A percentile compares a stretch with the other conserved stretches of the same genome.
phyloP scores from a whole-genome alignment of 2,329 filamentous ascomycete species.

The Dothideomycetes sp. region DNA sequence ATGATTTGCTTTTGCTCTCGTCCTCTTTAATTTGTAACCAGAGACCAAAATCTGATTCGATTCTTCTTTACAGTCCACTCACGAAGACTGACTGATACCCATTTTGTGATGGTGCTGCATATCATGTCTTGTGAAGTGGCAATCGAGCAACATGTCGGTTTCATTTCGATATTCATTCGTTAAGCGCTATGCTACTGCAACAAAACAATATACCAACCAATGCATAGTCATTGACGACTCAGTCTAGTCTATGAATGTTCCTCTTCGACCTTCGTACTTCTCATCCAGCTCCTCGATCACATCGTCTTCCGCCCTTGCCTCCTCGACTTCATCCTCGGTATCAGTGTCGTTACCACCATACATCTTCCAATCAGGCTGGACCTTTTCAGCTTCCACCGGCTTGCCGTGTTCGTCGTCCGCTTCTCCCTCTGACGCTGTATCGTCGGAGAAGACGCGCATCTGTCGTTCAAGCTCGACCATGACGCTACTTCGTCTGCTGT shows the following conservation, averaged over 20 bases:
- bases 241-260: not conserved
- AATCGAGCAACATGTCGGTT: no score
- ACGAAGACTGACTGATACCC: no score
- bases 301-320: not conserved
- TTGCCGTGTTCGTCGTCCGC: slow-evolving; percentile 12
- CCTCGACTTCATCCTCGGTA: slow-evolving; percentile 5
- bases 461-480: slow-evolving; percentile 34
- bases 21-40: no score
- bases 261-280: not conserved
- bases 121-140: no score
- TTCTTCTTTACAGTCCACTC: no score
- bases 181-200: not conserved
- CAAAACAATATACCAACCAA: not conserved
- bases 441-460: slow-evolving; percentile 36
- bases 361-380: slow-evolving; percentile 1
- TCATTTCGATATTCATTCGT: no score
- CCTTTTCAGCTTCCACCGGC: not conserved
- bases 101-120: no score
- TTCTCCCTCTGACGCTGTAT: slow-evolving; percentile 21
- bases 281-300: not conserved
- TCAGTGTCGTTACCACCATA: slow-evolving; percentile 7
- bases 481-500: slow-evolving; percentile 19
- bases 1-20: no score
- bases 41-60: no score
- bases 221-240: not conserved